phyloP scores from a whole-genome alignment of 371 early-diverging fungal genomes.

The Mortierella sp. region DNA sequence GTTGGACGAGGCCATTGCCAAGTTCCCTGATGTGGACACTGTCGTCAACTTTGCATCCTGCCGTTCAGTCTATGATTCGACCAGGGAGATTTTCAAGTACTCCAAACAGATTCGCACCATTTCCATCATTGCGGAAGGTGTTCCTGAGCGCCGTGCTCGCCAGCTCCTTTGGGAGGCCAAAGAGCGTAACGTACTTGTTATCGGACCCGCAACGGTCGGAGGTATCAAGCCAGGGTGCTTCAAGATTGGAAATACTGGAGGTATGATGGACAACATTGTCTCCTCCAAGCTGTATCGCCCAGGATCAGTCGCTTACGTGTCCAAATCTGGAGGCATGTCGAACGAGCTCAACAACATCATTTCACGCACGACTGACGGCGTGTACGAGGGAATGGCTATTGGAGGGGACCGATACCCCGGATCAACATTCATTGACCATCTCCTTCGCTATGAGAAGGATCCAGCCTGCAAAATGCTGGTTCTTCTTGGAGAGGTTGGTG shows the following conservation, averaged over 20 bases:
- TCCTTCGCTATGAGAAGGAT: conserved; percentile 93
- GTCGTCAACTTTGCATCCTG: conserved; percentile 98
- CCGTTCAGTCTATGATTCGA: conserved; percentile 93
- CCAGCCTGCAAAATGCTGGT: conserved; percentile 95
- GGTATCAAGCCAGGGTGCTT: conserved; percentile 99
- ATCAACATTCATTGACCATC: conserved; percentile 98
- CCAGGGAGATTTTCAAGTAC: conserved; percentile 84
- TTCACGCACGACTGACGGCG: conserved; percentile 95
- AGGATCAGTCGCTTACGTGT: conserved; percentile 97
- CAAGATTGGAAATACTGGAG: conserved; percentile 99
- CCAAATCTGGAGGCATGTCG: conserved; percentile 99
- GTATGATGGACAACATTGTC: conserved; percentile 99
- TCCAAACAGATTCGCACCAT: conserved; percentile 88
- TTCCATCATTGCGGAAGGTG: conserved; percentile 98
- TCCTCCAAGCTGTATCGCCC: conserved; percentile 95
- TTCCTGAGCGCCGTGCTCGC: conserved; percentile 96
- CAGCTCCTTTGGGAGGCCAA: conserved; percentile 89
- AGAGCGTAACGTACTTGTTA: conserved; percentile 85
- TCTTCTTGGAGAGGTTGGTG: conserved; percentile 97
- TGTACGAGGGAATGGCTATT: conserved; percentile 98
- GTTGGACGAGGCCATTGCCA: conserved; percentile 83
- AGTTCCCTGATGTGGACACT: conserved; percentile 93
- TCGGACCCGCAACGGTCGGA: conserved; percentile 98
- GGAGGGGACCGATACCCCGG: conserved; percentile 99
- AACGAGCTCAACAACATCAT: conserved; percentile 99